A percentile compares a stretch with the other conserved stretches of the same genome.
Evolutionary conservation across 805 yeast genomes (phyloP).

Genomic region (Metschnikowia similis): DNA sequence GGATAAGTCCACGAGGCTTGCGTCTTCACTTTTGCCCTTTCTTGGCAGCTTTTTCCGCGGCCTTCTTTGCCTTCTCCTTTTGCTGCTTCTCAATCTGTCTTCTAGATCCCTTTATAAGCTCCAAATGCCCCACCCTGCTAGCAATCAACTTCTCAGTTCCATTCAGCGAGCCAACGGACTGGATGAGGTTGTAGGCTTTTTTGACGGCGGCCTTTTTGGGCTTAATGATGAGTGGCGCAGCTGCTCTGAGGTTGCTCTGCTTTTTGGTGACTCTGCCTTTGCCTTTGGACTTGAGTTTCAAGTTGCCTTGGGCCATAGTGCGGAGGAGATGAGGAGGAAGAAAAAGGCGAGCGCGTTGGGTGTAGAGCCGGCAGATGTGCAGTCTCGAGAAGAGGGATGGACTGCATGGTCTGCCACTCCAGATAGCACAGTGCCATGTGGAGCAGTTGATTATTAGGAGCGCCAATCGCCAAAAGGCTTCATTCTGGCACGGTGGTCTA

Average conservation of each 20-base stretch:
- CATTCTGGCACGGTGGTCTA: no score
- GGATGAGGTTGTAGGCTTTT: slow-evolving; percentile 49
- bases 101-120: slow-evolving; percentile 85
- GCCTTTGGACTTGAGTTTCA: slow-evolving; percentile 49
- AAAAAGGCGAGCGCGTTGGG: neutral
- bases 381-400: neutral
- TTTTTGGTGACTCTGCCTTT: slow-evolving; percentile 58
- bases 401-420: neutral
- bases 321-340: neutral
- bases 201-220: slow-evolving; percentile 56
- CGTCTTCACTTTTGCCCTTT: neutral
- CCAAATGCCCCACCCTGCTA: slow-evolving; percentile 90
- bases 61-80: slow-evolving; percentile 31
- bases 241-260: slow-evolving; percentile 64
- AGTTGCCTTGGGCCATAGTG: slow-evolving; percentile 69
- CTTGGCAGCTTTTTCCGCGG: slow-evolving; percentile 14
- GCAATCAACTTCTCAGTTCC: slow-evolving; percentile 82
- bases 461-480: no score
- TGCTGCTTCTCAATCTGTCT: slow-evolving; percentile 67
- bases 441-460: no score
- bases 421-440: no score
- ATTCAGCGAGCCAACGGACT: slow-evolving; percentile 30
- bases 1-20: no score
- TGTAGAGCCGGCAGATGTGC: neutral
- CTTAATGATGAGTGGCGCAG: slow-evolving; percentile 64